These are phyloP conservation scores for Rhododendron griersonianum DNA, from an alignment of 148 eudicot genomes.

Conservation along the genomic window DNA sequence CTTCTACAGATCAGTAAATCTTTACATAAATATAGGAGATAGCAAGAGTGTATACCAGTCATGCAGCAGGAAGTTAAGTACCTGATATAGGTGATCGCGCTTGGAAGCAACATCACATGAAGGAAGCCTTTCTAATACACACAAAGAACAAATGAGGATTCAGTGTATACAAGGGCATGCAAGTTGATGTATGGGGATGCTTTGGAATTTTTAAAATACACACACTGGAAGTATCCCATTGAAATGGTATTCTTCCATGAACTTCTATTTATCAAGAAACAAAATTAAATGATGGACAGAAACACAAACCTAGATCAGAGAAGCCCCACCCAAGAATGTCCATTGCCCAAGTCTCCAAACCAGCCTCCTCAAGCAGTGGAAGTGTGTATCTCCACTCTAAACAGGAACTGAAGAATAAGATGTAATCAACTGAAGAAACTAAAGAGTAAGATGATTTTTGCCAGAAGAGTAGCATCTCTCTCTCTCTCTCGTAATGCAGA, in stretches of 20 bases:
- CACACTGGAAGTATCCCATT: not conserved
- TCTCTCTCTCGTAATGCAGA: constrained; percentile 16
- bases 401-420: constrained; percentile 78
- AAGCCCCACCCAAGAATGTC: constrained; percentile 98
- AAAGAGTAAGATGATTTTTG: not conserved
- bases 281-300: not conserved
- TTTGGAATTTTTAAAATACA: not conserved
- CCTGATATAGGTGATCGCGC: constrained; percentile 91
- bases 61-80: constrained; percentile 23
- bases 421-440: constrained; percentile 34
- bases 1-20: not conserved
- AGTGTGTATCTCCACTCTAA: constrained; percentile 91
- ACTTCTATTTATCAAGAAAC: not conserved
- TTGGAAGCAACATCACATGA: constrained; percentile 70
- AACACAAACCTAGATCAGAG: constrained; percentile 67
- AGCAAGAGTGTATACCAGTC: not conserved
- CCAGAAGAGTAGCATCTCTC: not conserved
- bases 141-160: not conserved
- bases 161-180: not conserved
- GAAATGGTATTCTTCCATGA: not conserved
- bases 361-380: constrained; percentile 92
- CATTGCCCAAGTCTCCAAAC: constrained; percentile 84
- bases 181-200: not conserved
- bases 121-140: constrained; percentile 55
- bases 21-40: not conserved